Conservation (phyloP, 805 yeast genomes). For the Spathaspora arborariae region DNA sequence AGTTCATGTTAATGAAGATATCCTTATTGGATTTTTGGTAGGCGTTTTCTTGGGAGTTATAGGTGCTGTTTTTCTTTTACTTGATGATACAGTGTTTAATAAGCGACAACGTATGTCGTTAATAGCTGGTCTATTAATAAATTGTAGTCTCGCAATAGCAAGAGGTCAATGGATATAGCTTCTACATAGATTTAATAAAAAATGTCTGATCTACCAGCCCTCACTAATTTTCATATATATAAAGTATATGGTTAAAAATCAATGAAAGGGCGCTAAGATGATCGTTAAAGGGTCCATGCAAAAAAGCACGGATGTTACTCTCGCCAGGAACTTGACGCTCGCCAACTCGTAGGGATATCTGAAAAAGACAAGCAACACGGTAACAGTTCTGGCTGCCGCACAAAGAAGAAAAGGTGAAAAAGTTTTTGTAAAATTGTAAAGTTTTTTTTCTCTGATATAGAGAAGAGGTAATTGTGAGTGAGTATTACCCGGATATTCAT, state of each 20-base stretch:
- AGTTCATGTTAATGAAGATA: slow-evolving; percentile 50
- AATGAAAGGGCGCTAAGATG: slow-evolving; percentile 46
- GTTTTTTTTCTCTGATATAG: neutral
- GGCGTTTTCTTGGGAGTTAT: slow-evolving; percentile 78
- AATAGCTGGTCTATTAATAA: slow-evolving; percentile 65
- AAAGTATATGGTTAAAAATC: slow-evolving; percentile 16
- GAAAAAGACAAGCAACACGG: slow-evolving; percentile 52
- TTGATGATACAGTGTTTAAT: slow-evolving; percentile 58
- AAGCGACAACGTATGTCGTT: slow-evolving; percentile 65
- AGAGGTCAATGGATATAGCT: slow-evolving; percentile 41
- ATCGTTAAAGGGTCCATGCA: slow-evolving; percentile 26
- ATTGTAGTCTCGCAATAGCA: slow-evolving; percentile 62
- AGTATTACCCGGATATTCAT: slow-evolving; percentile 6
- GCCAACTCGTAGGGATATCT: slow-evolving; percentile 45
- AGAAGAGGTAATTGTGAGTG: neutral
- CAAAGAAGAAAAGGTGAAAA: slow-evolving; percentile 25
- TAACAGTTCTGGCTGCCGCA: slow-evolving; percentile 51
- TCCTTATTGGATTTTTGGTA: slow-evolving; percentile 63
- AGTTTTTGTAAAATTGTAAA: neutral
- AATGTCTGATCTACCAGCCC: slow-evolving; percentile 48
- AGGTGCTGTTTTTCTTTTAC: slow-evolving; percentile 55
- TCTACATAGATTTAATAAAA: neutral
- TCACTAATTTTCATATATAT: slow-evolving; percentile 25
- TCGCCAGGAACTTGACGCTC: slow-evolving; percentile 50
- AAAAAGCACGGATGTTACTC: slow-evolving; percentile 31